phyloP scores from a whole-genome alignment of 1,284 basidiomycete genomes.

The Ustanciosporium gigantosporum region DNA sequence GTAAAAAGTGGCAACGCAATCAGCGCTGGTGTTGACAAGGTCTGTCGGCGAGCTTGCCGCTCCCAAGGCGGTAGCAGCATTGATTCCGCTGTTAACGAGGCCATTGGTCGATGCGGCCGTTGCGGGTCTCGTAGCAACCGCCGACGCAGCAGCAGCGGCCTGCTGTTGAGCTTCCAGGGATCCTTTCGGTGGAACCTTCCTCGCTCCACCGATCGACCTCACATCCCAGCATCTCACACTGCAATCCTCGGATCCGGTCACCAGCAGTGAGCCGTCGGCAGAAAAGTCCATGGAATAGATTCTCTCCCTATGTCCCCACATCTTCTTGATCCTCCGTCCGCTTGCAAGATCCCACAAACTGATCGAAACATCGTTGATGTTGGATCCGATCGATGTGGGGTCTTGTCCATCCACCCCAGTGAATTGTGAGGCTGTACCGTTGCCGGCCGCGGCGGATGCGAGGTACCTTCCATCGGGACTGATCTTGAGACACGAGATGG shows the following conservation, averaged over 20 bases:
- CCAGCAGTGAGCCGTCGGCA: conserved; percentile 83
- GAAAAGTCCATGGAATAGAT: conserved; percentile 90
- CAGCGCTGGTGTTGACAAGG: conserved; percentile 63
- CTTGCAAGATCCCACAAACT: conserved; percentile 95
- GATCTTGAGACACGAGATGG: conserved; percentile 83
- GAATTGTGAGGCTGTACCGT: conserved; percentile 29
- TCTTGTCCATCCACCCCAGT: conserved; percentile 12
- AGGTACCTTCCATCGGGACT: conserved; percentile 92
- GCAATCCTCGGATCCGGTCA: conserved; percentile 87
- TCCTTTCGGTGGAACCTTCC: conserved; percentile 8
- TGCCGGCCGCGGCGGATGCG: conserved; percentile 70
- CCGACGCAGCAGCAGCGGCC: conserved; percentile 6
- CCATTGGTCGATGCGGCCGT: neutral
- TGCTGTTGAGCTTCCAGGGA: conserved; percentile 23
- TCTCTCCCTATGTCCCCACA: conserved; percentile 87
- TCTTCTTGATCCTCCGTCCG: conserved; percentile 90
- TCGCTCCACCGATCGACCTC: conserved; percentile 69
- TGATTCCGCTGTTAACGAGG: neutral
- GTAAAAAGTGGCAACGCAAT: conserved; percentile 85
- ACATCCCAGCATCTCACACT: conserved; percentile 98
- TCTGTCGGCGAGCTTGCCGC: conserved; percentile 5
- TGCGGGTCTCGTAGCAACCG: conserved; percentile 1
- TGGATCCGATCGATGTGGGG: conserved; percentile 3
- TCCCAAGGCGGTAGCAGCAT: conserved; percentile 4
- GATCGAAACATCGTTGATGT: conserved; percentile 80